Evolutionary conservation across 768 basidiomycete genomes (phyloP), one percentile per base, ranked within the genome.

Genomic region (Grammothele lineata): DNA sequence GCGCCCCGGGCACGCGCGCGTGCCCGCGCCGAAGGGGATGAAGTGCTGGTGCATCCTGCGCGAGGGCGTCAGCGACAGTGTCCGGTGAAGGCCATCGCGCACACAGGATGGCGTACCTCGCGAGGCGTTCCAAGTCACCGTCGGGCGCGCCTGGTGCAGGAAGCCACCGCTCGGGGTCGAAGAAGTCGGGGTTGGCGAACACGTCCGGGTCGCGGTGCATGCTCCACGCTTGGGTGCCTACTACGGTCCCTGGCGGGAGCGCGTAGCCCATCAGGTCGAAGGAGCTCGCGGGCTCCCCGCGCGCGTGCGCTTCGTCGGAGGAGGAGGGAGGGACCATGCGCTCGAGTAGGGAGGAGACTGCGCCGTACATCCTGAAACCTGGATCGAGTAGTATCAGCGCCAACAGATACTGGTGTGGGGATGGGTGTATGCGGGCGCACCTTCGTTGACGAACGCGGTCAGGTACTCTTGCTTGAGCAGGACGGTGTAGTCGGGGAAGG

Each of bases 221-320:
- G 10, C 83, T 83, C 84, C 84, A 87, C 24, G 81, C 75, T 56
- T 85, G 83, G 3, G 83, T 84, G 3, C 74, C 75, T 26, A 86
- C 74, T 52, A 82, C 70, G 8, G 84, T 83, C 26, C 83, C 83
- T 14, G 82, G 73, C 45, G 84, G 83, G 50, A 87, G 67, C 17
- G 72, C 78, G 53, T 79, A 82, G 11, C 84, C 84, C 76, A 85
- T 73, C 38, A 85, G 67, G 59, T 81, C 80, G 59, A 83, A 85
- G 11, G 38, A 9, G 21, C 23, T 6, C 21, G 15, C 15, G n/a
- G 73, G 64, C 48, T 82, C 82, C 47, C 77, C 67, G n/a, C 17
- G 66, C 21, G 67, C 60, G 26, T 77, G 80, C 10, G 25, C 15
- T 5, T 42, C 26, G 18, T 71, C 63, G n/a, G n/a, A n/a, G n/a